Evolutionary conservation across 2,329 filamentous ascomycete genomes (phyloP).

Genomic region (Calonectria pteridis): DNA sequence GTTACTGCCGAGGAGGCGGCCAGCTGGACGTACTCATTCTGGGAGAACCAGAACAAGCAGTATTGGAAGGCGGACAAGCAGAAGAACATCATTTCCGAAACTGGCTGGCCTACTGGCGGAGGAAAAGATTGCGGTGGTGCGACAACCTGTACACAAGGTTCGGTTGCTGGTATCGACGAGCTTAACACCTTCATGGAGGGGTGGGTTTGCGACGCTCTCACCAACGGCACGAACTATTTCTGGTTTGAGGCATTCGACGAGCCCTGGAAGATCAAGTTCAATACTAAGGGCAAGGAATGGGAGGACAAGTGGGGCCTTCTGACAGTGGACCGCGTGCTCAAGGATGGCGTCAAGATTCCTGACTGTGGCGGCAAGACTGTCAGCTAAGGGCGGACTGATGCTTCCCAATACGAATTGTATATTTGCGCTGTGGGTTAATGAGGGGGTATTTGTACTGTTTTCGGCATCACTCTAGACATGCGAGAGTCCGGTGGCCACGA

Average conservation of each 20-base stretch:
- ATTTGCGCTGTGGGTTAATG: not conserved
- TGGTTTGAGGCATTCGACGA: constrained; percentile 99
- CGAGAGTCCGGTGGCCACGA: not conserved
- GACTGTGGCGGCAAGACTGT: constrained; percentile 84
- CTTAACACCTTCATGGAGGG: constrained; percentile 88
- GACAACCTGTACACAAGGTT: constrained; percentile 71
- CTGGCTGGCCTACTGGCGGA: constrained; percentile 89
- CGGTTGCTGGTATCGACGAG: constrained; percentile 82
- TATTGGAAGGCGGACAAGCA: constrained; percentile 73
- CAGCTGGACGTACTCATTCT: constrained; percentile 87
- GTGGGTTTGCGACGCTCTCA: constrained; percentile 85
- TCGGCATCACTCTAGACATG: not conserved
- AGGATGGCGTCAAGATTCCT: constrained; percentile 86
- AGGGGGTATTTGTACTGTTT: not conserved
- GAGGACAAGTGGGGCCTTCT: constrained; percentile 97
- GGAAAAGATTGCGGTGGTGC: constrained; percentile 79
- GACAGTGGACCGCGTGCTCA: constrained; percentile 86
- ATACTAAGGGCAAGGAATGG: constrained; percentile 79
- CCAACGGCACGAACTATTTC: constrained; percentile 91
- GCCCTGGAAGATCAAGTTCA: constrained; percentile 88
- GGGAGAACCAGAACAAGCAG: constrained; percentile 75
- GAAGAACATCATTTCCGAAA: constrained; percentile 88
- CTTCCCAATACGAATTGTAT: not conserved
- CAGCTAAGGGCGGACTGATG: constrained; percentile 4
- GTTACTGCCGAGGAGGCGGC: constrained; percentile 76